Base-by-base conservation (phyloP, 192 early-diverging fungal species). In the Backusella westeae region DNA sequence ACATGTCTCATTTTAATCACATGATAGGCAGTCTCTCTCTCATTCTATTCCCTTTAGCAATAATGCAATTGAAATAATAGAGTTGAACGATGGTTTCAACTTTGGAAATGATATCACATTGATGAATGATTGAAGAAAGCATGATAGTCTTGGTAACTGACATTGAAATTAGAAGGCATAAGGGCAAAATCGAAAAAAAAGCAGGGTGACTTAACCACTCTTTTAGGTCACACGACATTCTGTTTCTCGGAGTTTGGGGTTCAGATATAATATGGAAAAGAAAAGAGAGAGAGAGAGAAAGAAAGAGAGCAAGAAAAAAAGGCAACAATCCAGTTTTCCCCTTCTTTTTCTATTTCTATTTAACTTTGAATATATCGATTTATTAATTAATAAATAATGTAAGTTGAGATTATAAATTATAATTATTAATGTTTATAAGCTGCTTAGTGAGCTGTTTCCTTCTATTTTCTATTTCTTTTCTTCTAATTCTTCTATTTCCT, bases 381-480 rank as follows among this genome's bases (percentile, higher is more conserved):
- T 56, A 1, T 23, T 26, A 56, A 1, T 23, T 26, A 56, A 21
- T 10, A 56, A 56, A 56, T 21, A 56, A 56, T 2, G 53, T 56
- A 21, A 56, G 53, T 56, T 21, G 53, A 26, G 6, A 56, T 56
- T 56, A 56, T 21, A 56, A 56, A 56, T 56, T 21, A 9, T 19
- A 56, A 56, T 56, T 56, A 56, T 21, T 56, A 56, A 56, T 56
- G 21, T 56, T 56, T n/a, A 56, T 56, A 56, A 56, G 53, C 53
- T 56, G 53, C 42, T 44, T 44, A 44, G 42, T 44, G 42, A 44
- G 3, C 42, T 44, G 42, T 44, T 56, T 56, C 19, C n/a, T 56
- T 53, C 52, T 21, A 23, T 53, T 53, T 6, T 56, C 21, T 56
- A 56, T 56, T 21, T 56, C 19, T 56, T 56, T 56, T 21, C 21